Percentiles rank a stretch among this genome's conserved stretches.
phyloP scores from a whole-genome alignment of 1,284 basidiomycete genomes.

The Apiotrichum gracile region DNA sequence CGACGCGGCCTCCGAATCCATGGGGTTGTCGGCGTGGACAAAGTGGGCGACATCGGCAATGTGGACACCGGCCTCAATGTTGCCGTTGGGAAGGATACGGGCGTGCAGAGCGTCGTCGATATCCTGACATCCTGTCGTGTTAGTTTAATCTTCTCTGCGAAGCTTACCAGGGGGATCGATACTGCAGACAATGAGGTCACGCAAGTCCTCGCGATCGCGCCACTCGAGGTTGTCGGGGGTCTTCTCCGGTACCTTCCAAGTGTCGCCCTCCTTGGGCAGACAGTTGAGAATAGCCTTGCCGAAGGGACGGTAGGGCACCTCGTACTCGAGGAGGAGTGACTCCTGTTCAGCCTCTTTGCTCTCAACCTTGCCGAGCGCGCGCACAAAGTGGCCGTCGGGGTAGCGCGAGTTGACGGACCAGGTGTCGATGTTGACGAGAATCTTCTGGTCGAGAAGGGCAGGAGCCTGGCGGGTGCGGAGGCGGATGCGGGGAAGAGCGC shows the following conservation, averaged over 20 bases:
- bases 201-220: constrained; percentile 81
- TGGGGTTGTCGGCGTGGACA: constrained; percentile 85
- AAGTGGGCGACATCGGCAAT: constrained; percentile 99
- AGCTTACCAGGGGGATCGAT: constrained; percentile 86
- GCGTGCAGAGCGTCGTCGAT: constrained; percentile 99
- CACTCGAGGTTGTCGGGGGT: constrained; percentile 57
- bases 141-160: neutral
- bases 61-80: constrained; percentile 96
- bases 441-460: constrained; percentile 82
- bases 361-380: constrained; percentile 83
- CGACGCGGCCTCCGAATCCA: constrained; percentile 94
- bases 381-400: constrained; percentile 95
- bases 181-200: constrained; percentile 83
- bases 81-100: constrained; percentile 77
- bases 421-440: constrained; percentile 87
- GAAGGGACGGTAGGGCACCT: constrained; percentile 94
- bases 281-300: constrained; percentile 90
- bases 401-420: constrained; percentile 86
- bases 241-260: constrained; percentile 88
- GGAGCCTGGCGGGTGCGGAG: constrained; percentile 92
- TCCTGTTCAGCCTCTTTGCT: constrained; percentile 96
- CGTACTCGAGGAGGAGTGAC: constrained; percentile 87
- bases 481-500: constrained; percentile 86
- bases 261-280: constrained; percentile 81
- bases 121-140: constrained; percentile 76